Evolutionary conservation across 2,329 filamentous ascomycete genomes (phyloP).

Genomic region (Kalmusia sp.): DNA sequence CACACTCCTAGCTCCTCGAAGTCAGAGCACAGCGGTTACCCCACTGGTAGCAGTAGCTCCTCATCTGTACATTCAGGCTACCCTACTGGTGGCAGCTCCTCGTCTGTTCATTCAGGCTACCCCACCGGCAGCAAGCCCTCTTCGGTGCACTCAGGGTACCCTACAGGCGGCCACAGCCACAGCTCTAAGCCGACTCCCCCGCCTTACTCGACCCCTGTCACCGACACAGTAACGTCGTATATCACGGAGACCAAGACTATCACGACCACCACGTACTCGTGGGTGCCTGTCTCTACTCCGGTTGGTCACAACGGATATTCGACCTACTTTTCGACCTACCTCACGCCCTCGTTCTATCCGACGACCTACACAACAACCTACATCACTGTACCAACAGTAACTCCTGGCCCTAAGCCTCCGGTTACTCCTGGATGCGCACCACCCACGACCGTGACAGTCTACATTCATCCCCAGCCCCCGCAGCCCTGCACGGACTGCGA

Average conservation of each 20-base stretch:
- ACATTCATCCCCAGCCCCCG: slow-evolving; percentile 16
- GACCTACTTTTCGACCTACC: slow-evolving; percentile 48
- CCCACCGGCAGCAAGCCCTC: slow-evolving; percentile 4
- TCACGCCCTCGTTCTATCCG: slow-evolving; percentile 44
- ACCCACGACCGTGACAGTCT: slow-evolving; percentile 33
- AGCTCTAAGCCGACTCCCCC: slow-evolving; percentile 5
- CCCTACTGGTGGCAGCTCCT: not conserved
- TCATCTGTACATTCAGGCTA: slow-evolving; percentile 10
- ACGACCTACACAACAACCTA: slow-evolving; percentile 37
- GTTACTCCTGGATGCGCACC: slow-evolving; percentile 1
- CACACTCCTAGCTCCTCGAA: slow-evolving; percentile 9
- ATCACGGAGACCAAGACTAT: slow-evolving; percentile 33
- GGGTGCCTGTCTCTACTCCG: slow-evolving; percentile 46
- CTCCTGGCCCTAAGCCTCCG: slow-evolving; percentile 13
- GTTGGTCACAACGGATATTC: slow-evolving; percentile 39
- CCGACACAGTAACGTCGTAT: slow-evolving; percentile 37
- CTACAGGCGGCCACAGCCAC: slow-evolving; percentile 11
- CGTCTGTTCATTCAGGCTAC: not conserved
- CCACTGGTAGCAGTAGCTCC: slow-evolving; percentile 5
- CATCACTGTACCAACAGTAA: slow-evolving; percentile 18
- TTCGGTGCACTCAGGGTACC: not conserved
- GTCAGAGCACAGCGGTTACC: not conserved
- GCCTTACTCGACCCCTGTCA: slow-evolving; percentile 17
- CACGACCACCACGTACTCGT: slow-evolving; percentile 42
- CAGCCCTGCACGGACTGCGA: slow-evolving; percentile 23